Percentiles rank a stretch among this genome's conserved stretches.
These are phyloP conservation scores for Parasarocladium wereldwijsianum DNA, from an alignment of 2,329 filamentous ascomycete genomes.

Conservation along the genomic window DNA sequence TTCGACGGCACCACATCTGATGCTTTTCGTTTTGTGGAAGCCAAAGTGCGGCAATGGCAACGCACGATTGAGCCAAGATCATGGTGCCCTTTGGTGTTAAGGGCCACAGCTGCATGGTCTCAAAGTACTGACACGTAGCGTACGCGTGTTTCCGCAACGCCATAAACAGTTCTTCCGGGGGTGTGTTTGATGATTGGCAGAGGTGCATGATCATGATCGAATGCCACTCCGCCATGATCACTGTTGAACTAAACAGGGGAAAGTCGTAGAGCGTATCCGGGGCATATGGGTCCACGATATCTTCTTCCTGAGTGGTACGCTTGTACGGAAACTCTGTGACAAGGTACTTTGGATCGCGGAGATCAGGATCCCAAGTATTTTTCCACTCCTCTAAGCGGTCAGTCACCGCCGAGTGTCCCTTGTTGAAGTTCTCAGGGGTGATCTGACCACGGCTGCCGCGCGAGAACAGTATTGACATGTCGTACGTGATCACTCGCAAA, in stretches of 20 bases:
- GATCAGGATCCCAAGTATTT: slow-evolving; percentile 40
- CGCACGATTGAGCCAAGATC: slow-evolving; percentile 57
- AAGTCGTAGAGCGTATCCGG: slow-evolving; percentile 56
- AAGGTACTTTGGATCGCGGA: slow-evolving; percentile 46
- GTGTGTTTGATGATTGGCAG: slow-evolving; percentile 49
- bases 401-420: slow-evolving; percentile 42
- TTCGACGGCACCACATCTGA: slow-evolving; percentile 64
- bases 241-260: slow-evolving; percentile 60
- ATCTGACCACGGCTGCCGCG: slow-evolving; percentile 51
- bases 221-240: slow-evolving; percentile 62
- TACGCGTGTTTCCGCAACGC: slow-evolving; percentile 50
- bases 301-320: slow-evolving; percentile 36
- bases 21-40: slow-evolving; percentile 61
- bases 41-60: slow-evolving; percentile 66
- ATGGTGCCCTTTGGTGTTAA: slow-evolving; percentile 54
- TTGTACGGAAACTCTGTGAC: slow-evolving; percentile 48
- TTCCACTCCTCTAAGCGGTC: slow-evolving; percentile 34
- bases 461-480: slow-evolving; percentile 67
- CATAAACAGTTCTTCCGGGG: slow-evolving; percentile 31
- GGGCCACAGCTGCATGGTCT: slow-evolving; percentile 61
- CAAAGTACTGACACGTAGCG: slow-evolving; percentile 62
- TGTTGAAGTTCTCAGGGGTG: slow-evolving; percentile 45
- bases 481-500: slow-evolving; percentile 59
- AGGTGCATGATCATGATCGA: slow-evolving; percentile 69
- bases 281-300: slow-evolving; percentile 61